Conservation (phyloP, 1,284 basidiomycete genomes). For the Leccinum pallidistipes region DNA sequence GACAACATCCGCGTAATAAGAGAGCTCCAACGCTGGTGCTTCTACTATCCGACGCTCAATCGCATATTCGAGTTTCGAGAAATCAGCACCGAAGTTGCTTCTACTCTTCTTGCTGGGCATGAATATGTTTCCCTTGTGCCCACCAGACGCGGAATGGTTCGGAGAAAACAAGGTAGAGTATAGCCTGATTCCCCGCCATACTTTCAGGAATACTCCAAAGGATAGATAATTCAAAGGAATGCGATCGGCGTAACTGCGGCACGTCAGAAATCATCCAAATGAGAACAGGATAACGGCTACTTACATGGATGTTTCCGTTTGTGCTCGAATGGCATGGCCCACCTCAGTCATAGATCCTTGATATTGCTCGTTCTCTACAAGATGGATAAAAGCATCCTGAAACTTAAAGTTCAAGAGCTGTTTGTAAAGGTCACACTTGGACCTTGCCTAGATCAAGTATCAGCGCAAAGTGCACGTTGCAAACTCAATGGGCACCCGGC, state of each 20-base stretch:
- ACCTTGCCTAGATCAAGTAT: conserved; percentile 58
- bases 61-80: conserved; percentile 74
- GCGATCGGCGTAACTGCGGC: conserved; percentile 29
- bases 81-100: conserved; percentile 55
- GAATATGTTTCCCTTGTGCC: conserved; percentile 8
- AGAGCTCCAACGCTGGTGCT: conserved; percentile 70
- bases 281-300: conserved; percentile 19
- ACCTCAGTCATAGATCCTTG: conserved; percentile 61
- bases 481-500: conserved; percentile 3
- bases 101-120: conserved; percentile 39
- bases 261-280: conserved; percentile 12
- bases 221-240: conserved; percentile 33
- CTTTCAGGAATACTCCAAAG: conserved; percentile 32
- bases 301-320: conserved; percentile 54
- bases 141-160: conserved; percentile 2
- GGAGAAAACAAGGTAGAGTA: conserved; percentile 38
- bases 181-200: conserved; percentile 44
- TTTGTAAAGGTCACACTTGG: conserved; percentile 79
- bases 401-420: conserved; percentile 74
- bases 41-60: conserved; percentile 84
- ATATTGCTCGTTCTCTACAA: conserved; percentile 78
- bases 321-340: conserved; percentile 63
- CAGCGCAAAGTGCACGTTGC: not conserved
- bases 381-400: conserved; percentile 60
- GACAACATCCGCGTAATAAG: conserved; percentile 81